phyloP scores from a whole-genome alignment of 2,329 filamentous ascomycete species.

The Podosphaera leucotricha region DNA sequence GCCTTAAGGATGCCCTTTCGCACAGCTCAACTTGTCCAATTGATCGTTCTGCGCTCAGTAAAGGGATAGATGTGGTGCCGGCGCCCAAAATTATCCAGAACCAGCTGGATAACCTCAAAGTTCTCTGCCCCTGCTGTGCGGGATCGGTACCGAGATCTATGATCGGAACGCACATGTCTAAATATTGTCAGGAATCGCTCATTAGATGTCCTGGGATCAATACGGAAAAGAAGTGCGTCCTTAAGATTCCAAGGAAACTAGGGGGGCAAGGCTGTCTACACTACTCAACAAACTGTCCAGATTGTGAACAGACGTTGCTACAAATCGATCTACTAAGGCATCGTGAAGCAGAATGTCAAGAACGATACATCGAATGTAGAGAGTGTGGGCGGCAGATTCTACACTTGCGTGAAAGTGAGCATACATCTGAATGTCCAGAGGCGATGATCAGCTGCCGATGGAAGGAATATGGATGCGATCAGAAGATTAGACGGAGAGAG shows the following conservation, averaged over 20 bases:
- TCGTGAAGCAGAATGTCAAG: constrained; percentile 21
- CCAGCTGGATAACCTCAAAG: constrained; percentile 34
- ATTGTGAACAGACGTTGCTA: constrained; percentile 25
- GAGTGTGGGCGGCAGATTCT: constrained; percentile 12
- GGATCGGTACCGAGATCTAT: constrained; percentile 27
- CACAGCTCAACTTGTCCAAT: constrained; percentile 29
- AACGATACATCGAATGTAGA: constrained; percentile 13
- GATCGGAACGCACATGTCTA: constrained; percentile 30
- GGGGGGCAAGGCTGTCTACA: constrained; percentile 31
- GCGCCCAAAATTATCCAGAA: constrained; percentile 27
- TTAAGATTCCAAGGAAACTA: constrained; percentile 27
- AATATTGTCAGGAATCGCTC: constrained; percentile 30
- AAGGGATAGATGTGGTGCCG: constrained; percentile 13
- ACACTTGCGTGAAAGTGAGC: constrained; percentile 9
- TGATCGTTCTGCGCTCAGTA: constrained; percentile 25
- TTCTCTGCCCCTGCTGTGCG: constrained; percentile 35
- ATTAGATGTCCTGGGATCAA: constrained; percentile 25
- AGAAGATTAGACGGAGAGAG: constrained; percentile 18
- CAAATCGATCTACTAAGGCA: constrained; percentile 26
- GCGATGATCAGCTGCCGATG: constrained; percentile 22
- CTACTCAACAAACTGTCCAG: constrained; percentile 24
- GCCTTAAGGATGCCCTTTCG: constrained; percentile 23
- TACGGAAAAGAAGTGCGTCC: constrained; percentile 23
- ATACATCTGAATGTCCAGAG: constrained; percentile 23
- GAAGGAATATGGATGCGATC: constrained; percentile 24